Conservation (phyloP, 78 protist genomes). For the Dictyostelium intermedium region DNA sequence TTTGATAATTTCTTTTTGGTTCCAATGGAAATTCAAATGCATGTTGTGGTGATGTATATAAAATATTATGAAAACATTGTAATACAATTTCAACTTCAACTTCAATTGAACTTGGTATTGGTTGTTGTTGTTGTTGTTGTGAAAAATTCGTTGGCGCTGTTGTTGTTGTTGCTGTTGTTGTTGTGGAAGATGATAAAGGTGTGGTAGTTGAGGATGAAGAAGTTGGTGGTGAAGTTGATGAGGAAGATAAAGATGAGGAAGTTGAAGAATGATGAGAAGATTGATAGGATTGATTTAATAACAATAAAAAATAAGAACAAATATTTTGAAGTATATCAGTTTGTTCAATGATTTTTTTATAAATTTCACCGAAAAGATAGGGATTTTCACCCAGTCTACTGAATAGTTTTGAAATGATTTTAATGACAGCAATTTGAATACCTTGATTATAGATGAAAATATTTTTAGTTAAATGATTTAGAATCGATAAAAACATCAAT, state of each 20-base stretch:
- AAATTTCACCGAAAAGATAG: slow-evolving; percentile 5
- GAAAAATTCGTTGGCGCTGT: neutral
- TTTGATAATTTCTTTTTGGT: neutral
- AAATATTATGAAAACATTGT: slow-evolving; percentile 21
- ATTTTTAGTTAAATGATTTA: slow-evolving; percentile 17
- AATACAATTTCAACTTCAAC: neutral
- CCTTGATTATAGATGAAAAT: slow-evolving; percentile 1
- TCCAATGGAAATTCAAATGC: slow-evolving; percentile 17
- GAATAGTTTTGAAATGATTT: neutral
- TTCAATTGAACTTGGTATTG: neutral
- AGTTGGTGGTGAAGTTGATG: neutral
- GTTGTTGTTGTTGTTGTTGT: neutral
- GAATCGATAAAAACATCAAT: slow-evolving; percentile 5
- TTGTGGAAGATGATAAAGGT: neutral
- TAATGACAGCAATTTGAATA: neutral
- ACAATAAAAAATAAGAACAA: neutral
- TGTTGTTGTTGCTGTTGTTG: neutral
- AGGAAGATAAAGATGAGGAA: neutral
- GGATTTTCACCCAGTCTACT: slow-evolving; percentile 39
- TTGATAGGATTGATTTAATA: neutral
- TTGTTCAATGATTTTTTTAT: slow-evolving; percentile 19
- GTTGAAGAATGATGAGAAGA: neutral
- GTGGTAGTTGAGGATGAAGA: neutral
- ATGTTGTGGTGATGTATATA: slow-evolving; percentile 13
- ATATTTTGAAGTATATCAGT: slow-evolving; percentile 32